These are phyloP conservation scores for Lipomyces kockii DNA, from an alignment of 805 yeast genomes.

Conservation along the genomic window DNA sequence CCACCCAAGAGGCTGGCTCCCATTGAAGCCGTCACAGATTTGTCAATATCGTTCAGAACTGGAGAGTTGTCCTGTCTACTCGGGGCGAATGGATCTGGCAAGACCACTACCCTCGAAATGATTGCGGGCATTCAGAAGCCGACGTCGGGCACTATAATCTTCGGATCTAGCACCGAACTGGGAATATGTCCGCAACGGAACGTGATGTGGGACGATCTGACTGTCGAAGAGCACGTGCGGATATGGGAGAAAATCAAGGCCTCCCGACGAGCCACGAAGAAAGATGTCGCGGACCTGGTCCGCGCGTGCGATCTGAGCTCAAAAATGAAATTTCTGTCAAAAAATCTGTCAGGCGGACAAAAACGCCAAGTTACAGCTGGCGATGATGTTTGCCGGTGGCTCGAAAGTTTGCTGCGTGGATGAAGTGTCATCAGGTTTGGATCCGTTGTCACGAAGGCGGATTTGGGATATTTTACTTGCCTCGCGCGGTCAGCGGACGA, in stretches of 20 bases:
- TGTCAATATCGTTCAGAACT: conserved; percentile 37
- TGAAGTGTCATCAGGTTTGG: conserved; percentile 48
- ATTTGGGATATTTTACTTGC: conserved; percentile 47
- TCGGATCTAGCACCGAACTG: conserved; percentile 38
- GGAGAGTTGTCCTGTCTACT: conserved; percentile 46
- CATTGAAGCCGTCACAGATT: conserved; percentile 43
- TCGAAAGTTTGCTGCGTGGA: conserved; percentile 46
- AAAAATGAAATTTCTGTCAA: conserved; percentile 38
- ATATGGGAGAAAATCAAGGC: conserved; percentile 43
- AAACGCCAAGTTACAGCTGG: conserved; percentile 46
- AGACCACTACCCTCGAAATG: conserved; percentile 47
- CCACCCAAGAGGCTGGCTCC: conserved; percentile 13
- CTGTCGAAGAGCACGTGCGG: conserved; percentile 44
- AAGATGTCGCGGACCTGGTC: conserved; percentile 35
- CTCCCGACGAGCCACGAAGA: background rate
- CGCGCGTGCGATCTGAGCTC: conserved; percentile 45
- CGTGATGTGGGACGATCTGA: conserved; percentile 46
- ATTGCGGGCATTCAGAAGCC: conserved; percentile 40
- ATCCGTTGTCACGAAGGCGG: conserved; percentile 46
- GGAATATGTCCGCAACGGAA: conserved; percentile 48
- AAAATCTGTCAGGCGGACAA: conserved; percentile 46
- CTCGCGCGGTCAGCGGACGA: conserved; percentile 41
- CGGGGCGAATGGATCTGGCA: conserved; percentile 49
- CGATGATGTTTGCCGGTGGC: conserved; percentile 47
- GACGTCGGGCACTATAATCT: conserved; percentile 38